These are phyloP conservation scores for Teratosphaeria pseudoeucalypti DNA, from an alignment of 2,329 filamentous ascomycete species.

Conservation along the genomic window DNA sequence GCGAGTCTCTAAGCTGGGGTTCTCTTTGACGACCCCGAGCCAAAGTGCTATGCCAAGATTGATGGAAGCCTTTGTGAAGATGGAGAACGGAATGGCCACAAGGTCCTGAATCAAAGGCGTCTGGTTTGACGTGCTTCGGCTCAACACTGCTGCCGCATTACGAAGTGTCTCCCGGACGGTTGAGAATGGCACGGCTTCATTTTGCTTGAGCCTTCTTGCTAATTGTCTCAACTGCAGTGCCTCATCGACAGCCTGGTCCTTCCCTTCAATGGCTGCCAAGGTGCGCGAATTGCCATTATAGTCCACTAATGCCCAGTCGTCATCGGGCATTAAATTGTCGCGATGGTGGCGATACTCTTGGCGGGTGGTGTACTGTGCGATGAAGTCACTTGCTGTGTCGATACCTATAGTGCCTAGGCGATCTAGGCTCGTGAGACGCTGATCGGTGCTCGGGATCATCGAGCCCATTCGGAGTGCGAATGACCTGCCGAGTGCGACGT, in stretches of 20 bases:
- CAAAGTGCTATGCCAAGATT: slow-evolving; percentile 92
- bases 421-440: slow-evolving; percentile 73
- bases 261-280: background rate
- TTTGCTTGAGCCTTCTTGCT: slow-evolving; percentile 57
- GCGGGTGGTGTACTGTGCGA: slow-evolving; percentile 92
- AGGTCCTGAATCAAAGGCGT: slow-evolving; percentile 75
- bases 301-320: slow-evolving; percentile 23
- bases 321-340: slow-evolving; percentile 29
- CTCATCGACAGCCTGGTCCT: slow-evolving; percentile 18
- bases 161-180: slow-evolving; percentile 75
- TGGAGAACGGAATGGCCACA: slow-evolving; percentile 81
- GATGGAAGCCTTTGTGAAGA: slow-evolving; percentile 92
- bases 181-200: slow-evolving; percentile 58
- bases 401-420: slow-evolving; percentile 61
- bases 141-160: slow-evolving; percentile 76
- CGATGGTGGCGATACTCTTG: slow-evolving; percentile 92
- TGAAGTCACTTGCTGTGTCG: slow-evolving; percentile 89
- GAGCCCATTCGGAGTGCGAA: slow-evolving; percentile 91
- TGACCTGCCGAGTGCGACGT: slow-evolving; percentile 83
- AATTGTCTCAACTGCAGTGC: slow-evolving; percentile 58
- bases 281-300: slow-evolving; percentile 14
- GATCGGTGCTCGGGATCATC: slow-evolving; percentile 73
- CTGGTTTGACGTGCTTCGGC: slow-evolving; percentile 63
- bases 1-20: slow-evolving; percentile 74
- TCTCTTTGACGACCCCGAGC: slow-evolving; percentile 95